phyloP scores from a whole-genome alignment of 106 monocot species.

The Hemerocallis citrina region DNA sequence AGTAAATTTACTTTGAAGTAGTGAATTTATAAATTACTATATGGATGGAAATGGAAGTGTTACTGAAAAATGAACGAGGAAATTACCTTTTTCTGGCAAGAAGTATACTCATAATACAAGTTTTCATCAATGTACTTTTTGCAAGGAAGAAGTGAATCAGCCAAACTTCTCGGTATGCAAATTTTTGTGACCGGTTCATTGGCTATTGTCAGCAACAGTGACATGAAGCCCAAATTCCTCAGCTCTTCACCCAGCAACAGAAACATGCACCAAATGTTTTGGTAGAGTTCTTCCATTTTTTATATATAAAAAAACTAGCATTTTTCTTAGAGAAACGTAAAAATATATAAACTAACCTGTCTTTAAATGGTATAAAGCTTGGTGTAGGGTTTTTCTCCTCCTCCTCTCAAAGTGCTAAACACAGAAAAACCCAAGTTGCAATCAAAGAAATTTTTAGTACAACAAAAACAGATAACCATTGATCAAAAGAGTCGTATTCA shows the following conservation, averaged over 20 bases:
- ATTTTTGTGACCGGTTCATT: constrained; percentile 22
- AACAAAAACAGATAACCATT: not conserved
- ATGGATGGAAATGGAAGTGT: no score
- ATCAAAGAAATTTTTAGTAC: not conserved
- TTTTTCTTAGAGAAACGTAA: no score
- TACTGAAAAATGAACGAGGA: no score
- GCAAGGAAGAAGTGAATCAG: constrained; percentile 19
- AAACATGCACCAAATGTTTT: not conserved
- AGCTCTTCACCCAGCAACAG: constrained; percentile 4
- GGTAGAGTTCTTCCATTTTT: not conserved
- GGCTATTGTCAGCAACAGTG: constrained; percentile 21
- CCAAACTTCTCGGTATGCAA: constrained; percentile 14
- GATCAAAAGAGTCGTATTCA: not conserved
- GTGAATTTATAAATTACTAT: not conserved
- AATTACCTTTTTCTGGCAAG: not conserved
- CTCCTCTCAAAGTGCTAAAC: constrained; percentile 13
- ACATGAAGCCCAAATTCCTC: constrained; percentile 26
- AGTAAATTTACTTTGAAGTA: not conserved
- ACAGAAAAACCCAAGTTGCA: not conserved
- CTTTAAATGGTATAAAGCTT: constrained; percentile 20
- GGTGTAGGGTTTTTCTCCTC: constrained; percentile 15
- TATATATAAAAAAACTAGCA: not conserved
- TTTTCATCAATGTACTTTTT: not conserved
- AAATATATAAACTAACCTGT: constrained; percentile 5
- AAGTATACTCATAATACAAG: not conserved